Percentiles rank a stretch among this genome's conserved stretches.
Conservation (phyloP, 371 early-diverging fungal species). For the Nematocida sp. region DNA sequence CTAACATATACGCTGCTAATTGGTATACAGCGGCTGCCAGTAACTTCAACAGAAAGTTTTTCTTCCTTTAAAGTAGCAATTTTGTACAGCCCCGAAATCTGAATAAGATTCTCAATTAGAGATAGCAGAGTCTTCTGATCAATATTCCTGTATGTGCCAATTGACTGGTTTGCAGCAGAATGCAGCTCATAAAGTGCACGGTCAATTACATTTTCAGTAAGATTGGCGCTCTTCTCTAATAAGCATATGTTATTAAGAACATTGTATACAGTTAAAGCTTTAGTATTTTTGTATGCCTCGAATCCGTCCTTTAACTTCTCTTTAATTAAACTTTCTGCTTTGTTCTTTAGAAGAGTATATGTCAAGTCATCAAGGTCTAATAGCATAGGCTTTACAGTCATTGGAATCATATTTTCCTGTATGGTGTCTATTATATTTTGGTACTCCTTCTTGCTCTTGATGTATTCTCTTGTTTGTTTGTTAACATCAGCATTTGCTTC, state of each 20-base stretch:
- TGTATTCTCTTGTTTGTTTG: background rate
- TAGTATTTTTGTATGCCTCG: background rate
- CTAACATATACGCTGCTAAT: too few species aligned
- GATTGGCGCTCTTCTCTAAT: too few species aligned
- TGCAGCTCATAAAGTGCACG: too few species aligned
- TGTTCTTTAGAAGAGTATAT: background rate
- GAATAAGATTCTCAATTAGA: background rate
- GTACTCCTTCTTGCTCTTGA: background rate
- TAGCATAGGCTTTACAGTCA: background rate
- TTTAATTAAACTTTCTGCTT: constrained; percentile 1
- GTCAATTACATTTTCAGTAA: too few species aligned
- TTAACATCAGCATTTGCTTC: background rate
- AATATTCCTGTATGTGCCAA: too few species aligned
- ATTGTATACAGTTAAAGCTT: background rate
- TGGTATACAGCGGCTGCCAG: too few species aligned
- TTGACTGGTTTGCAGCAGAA: too few species aligned
- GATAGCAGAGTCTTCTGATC: too few species aligned
- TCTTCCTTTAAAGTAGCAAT: background rate
- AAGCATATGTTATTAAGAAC: background rate
- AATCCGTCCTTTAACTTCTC: background rate
- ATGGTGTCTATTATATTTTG: background rate
- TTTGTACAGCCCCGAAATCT: background rate
- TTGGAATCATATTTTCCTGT: background rate
- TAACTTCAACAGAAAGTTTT: too few species aligned
- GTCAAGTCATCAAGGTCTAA: background rate